Conservation (phyloP, 345 rosid genomes). For the Toxicodendron radicans region DNA sequence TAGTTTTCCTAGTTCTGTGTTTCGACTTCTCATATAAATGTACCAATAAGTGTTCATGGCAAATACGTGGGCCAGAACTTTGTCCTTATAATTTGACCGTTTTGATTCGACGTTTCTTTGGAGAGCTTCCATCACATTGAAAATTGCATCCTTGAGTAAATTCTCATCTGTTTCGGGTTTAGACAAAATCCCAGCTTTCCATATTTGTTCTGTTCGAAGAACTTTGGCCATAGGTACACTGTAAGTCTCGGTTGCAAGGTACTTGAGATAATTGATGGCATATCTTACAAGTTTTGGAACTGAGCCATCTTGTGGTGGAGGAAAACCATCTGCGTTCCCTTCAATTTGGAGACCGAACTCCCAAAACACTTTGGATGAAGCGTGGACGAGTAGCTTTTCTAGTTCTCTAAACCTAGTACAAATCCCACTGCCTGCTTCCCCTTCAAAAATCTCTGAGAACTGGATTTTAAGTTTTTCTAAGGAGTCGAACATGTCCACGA, state of each 20-base stretch:
- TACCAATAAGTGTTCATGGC: constrained; percentile 72
- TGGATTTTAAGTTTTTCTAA: constrained; percentile 47
- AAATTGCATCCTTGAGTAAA: constrained; percentile 48
- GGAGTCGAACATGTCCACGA: constrained; percentile 60
- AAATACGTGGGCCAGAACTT: constrained; percentile 39
- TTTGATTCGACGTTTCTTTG: constrained; percentile 57
- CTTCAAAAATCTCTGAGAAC: constrained; percentile 49
- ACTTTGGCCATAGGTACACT: constrained; percentile 54
- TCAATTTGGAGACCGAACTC: constrained; percentile 68
- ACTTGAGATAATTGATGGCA: constrained; percentile 59
- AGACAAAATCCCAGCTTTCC: constrained; percentile 53
- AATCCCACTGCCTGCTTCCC: constrained; percentile 61
- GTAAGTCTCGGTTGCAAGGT: constrained; percentile 45
- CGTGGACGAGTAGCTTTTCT: constrained; percentile 55
- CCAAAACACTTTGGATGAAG: constrained; percentile 61
- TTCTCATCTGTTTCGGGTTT: constrained; percentile 48
- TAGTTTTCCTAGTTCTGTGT: constrained; percentile 54
- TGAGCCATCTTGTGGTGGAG: constrained; percentile 55
- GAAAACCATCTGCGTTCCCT: constrained; percentile 53
- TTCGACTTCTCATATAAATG: constrained; percentile 57
- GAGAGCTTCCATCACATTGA: constrained; percentile 58
- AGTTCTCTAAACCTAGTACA: constrained; percentile 55
- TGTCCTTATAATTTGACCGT: constrained; percentile 48
- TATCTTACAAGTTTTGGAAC: constrained; percentile 65
- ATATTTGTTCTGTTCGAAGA: constrained; percentile 53